These are phyloP conservation scores for Claviceps cyperi DNA, from an alignment of 2,329 filamentous ascomycete species.

Conservation along the genomic window DNA sequence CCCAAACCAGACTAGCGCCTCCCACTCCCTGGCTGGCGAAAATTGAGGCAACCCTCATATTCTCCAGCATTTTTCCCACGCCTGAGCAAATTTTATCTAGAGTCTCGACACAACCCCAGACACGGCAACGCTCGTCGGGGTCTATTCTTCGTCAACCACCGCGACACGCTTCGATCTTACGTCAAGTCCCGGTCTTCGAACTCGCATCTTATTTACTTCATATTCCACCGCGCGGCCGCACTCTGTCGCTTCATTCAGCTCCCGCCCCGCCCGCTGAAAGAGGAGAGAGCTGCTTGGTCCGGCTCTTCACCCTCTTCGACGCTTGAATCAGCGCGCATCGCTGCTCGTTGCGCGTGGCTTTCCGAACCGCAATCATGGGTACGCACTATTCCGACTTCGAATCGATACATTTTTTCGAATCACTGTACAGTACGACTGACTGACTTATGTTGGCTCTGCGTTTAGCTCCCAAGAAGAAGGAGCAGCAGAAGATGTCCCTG, in stretches of 20 bases:
- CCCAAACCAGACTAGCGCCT: constrained; percentile 20
- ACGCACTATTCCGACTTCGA: constrained; percentile 15
- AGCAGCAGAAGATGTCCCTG: constrained; percentile 93
- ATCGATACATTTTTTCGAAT: background rate
- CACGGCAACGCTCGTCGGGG: constrained; percentile 26
- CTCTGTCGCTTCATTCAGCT: constrained; percentile 2
- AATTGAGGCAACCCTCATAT: constrained; percentile 29
- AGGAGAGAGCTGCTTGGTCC: constrained; percentile 13
- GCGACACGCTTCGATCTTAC: constrained; percentile 7
- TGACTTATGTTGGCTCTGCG: constrained; percentile 29
- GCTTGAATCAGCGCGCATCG: constrained; percentile 23
- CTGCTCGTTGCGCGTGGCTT: constrained; percentile 32
- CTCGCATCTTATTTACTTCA: background rate
- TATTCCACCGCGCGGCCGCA: constrained; percentile 2
- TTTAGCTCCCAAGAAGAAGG: constrained; percentile 81
- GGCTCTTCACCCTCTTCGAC: constrained; percentile 11
- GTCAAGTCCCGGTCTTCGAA: constrained; percentile 8
- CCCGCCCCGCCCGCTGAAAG: constrained; percentile 8
- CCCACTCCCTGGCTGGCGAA: constrained; percentile 27
- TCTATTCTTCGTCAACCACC: constrained; percentile 13
- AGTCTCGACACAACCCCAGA: constrained; percentile 26
- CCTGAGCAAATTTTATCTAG: constrained; percentile 29
- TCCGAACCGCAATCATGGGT: constrained; percentile 47
- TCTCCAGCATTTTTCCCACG: constrained; percentile 22
- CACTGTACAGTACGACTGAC: constrained; percentile 3